These are phyloP conservation scores for Diaporthe ilicicola DNA, from an alignment of 2,329 filamentous ascomycete species.

Conservation along the genomic window DNA sequence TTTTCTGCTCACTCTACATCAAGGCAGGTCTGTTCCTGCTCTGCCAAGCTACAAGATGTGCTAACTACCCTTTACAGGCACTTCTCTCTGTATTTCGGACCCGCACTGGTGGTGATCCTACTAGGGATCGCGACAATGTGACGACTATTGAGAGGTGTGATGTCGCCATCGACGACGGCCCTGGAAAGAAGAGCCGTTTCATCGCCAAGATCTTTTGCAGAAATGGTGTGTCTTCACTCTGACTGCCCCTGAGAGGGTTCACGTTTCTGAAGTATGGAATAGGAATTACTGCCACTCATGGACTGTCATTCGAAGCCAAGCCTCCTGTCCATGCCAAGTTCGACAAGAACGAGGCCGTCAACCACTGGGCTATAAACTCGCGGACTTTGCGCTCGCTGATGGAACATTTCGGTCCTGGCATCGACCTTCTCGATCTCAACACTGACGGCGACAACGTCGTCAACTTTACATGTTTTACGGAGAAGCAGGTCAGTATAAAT, in stretches of 20 bases:
- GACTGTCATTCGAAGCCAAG: constrained; percentile 76
- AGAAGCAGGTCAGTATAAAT: constrained; percentile 74
- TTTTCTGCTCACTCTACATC: constrained; percentile 80
- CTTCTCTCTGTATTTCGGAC: constrained; percentile 79
- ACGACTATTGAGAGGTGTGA: constrained; percentile 79
- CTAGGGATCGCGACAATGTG: constrained; percentile 68
- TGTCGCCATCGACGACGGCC: constrained; percentile 75
- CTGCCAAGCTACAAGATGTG: background rate
- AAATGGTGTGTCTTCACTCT: constrained; percentile 60
- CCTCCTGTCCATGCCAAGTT: constrained; percentile 83
- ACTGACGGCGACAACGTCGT: constrained; percentile 75
- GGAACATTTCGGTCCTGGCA: constrained; percentile 82
- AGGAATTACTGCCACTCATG: constrained; percentile 81
- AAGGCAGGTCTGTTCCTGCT: constrained; percentile 54
- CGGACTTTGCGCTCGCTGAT: constrained; percentile 77
- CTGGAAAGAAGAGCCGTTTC: constrained; percentile 76
- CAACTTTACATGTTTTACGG: constrained; percentile 83
- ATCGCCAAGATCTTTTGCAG: constrained; percentile 78
- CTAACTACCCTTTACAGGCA: constrained; percentile 51
- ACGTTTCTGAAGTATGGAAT: background rate
- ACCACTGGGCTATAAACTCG: constrained; percentile 78
- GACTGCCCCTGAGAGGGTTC: background rate
- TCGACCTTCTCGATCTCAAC: constrained; percentile 82
- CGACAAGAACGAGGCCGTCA: constrained; percentile 69
- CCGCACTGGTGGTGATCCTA: constrained; percentile 65